Evolutionary conservation across 2,329 filamentous ascomycete species (phyloP), one percentile per base, ranked within the genome.

Genomic region (Penicillium brasilianum): DNA sequence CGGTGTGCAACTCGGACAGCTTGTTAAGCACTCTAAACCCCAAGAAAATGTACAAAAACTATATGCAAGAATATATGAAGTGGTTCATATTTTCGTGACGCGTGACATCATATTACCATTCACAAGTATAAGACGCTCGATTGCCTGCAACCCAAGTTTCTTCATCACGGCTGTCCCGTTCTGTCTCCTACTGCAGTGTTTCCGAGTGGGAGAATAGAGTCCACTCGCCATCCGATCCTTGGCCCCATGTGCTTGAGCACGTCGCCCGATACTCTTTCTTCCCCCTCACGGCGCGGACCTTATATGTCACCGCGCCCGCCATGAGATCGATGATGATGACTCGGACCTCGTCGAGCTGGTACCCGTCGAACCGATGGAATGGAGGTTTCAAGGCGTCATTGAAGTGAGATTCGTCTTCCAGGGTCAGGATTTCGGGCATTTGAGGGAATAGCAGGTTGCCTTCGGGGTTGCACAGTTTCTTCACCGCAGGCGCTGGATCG

Each of bases 201-300:
- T 77, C 75, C 39, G 74, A 71, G 48, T 77, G 75, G n/a, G 65
- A 64, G n/a, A 70, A 68, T 25, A 77, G 59, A 55, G 68, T 68
- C 75, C 75, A 77, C 59, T 77, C 75, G 14, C 74, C 75, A 63
- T 77, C 75, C 7, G 74, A 76, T 8, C 64, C 74, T 61, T 77
- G 75, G 28, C 72, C 72, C 75, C 75, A 77, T 4, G 75, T 77
- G 25, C 73, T 72, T 18, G 72, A 71, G 20, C 70, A 72, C 1
- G 70, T 73, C 0, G 71, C 74, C 14, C 64, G 61, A 22, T 74
- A 77, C 28, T 65, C 55, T 32, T 65, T 66, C 25, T 70, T 64
- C 1, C 70, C 72, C 11, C 69, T 61, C 4, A 66, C 58, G 2
- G 75, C 75, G 14, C 69, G 67, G 41, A 77, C 63, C 39, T 69